Evolutionary conservation across 225 moss, liverwort and hornwort genomes (phyloP).

Genomic region (Sphagnum tenellum): DNA sequence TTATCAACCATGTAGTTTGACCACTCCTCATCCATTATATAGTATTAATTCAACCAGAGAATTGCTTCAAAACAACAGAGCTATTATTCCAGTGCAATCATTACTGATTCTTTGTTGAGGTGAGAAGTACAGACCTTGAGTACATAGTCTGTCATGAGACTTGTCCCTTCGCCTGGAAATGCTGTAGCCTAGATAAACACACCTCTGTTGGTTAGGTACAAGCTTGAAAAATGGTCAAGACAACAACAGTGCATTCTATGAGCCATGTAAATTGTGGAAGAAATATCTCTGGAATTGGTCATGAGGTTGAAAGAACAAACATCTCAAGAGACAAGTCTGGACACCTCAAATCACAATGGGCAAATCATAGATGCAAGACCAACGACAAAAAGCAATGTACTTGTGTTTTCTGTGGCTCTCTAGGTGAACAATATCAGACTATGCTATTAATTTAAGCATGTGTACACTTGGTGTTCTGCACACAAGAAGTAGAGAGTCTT

Average conservation of each 20-base stretch:
- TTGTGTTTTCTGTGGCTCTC: too few species aligned
- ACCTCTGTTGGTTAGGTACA: neutral
- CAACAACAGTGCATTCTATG: neutral
- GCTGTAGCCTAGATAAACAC: constrained; percentile 24
- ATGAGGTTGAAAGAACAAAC: neutral
- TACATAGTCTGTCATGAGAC: constrained; percentile 49
- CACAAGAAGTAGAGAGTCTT: too few species aligned
- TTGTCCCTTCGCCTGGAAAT: constrained; percentile 34
- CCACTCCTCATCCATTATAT: neutral
- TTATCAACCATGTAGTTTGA: neutral
- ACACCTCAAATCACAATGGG: too few species aligned
- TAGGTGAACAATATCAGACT: too few species aligned
- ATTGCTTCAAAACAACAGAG: too few species aligned
- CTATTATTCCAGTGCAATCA: neutral
- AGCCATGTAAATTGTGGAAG: too few species aligned
- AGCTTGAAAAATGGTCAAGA: neutral
- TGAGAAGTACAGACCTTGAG: constrained; percentile 19
- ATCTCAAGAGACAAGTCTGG: neutral
- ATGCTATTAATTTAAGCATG: too few species aligned
- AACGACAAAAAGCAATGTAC: too few species aligned
- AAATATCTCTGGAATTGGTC: too few species aligned
- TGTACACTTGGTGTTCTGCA: too few species aligned
- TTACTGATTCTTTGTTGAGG: too few species aligned
- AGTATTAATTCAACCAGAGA: neutral
- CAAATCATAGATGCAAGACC: too few species aligned